Conservation (phyloP, 768 basidiomycete species). For the Saitozyma podzolica region DNA sequence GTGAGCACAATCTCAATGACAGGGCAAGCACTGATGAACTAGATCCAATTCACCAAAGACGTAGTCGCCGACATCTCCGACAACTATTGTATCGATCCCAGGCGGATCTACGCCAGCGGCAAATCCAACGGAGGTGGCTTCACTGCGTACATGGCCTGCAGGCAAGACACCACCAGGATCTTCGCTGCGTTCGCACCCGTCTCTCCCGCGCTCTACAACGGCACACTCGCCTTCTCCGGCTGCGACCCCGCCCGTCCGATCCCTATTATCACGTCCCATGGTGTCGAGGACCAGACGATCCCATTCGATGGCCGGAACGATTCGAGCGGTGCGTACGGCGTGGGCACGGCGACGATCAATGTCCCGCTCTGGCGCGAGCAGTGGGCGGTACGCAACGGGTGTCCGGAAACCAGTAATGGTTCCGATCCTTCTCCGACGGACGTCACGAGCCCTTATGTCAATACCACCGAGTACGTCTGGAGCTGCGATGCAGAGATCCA, state of each 20-base stretch:
- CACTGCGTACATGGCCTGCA: constrained; percentile 34
- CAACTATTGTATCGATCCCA: constrained; percentile 26
- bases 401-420: not conserved
- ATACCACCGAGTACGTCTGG: constrained; percentile 24
- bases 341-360: constrained; percentile 7
- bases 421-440: constrained; percentile 6
- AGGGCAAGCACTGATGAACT: not conserved
- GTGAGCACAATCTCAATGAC: constrained; percentile 13
- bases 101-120: constrained; percentile 31
- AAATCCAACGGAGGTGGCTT: constrained; percentile 46
- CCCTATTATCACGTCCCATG: constrained; percentile 38
- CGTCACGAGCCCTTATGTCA: constrained; percentile 15
- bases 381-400: constrained; percentile 41
- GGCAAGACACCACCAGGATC: constrained; percentile 21
- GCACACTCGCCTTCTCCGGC: constrained; percentile 25
- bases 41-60: constrained; percentile 41
- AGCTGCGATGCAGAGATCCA: constrained; percentile 21
- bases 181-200: constrained; percentile 41
- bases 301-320: constrained; percentile 29
- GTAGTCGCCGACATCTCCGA: constrained; percentile 26
- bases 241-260: constrained; percentile 24
- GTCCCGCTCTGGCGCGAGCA: constrained; percentile 19
- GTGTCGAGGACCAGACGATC: constrained; percentile 31
- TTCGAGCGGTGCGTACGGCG: constrained; percentile 10
- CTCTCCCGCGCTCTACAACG: constrained; percentile 35